These are phyloP conservation scores for Earliella scabrosa DNA, from an alignment of 1,284 basidiomycete genomes.

Conservation along the genomic window DNA sequence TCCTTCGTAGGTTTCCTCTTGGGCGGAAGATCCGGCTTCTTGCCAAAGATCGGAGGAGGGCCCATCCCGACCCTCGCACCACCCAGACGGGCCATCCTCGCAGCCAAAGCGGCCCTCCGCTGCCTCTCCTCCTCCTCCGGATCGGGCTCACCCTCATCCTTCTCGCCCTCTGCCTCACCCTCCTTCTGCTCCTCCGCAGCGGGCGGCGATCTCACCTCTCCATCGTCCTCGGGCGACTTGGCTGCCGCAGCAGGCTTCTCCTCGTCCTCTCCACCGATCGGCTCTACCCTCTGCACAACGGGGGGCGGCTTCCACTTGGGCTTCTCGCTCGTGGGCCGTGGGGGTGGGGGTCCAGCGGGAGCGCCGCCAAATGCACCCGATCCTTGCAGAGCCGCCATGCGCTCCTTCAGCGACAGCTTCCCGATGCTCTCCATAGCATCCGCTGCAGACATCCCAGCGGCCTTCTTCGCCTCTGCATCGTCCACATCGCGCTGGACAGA, in stretches of 20 bases:
- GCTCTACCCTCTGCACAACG: conserved; percentile 45
- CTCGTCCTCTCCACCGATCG: conserved; percentile 42
- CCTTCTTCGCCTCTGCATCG: conserved; percentile 30
- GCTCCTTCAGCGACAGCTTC: conserved; percentile 82
- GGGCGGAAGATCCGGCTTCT: conserved; percentile 47
- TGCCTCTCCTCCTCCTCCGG: conserved; percentile 81
- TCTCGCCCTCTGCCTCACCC: conserved; percentile 44
- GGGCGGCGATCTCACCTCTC: conserved; percentile 41
- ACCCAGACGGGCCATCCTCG: conserved; percentile 87
- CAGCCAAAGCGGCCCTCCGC: conserved; percentile 81
- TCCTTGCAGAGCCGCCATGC: conserved; percentile 90
- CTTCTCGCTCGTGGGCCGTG: conserved; percentile 68
- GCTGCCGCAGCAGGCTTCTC: conserved; percentile 25
- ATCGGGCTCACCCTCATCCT: conserved; percentile 48
- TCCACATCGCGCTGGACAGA: conserved; percentile 27
- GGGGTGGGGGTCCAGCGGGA: conserved; percentile 48
- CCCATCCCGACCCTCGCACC: conserved; percentile 85
- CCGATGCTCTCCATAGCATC: conserved; percentile 85
- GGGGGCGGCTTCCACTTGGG: conserved; percentile 85
- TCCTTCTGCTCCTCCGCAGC: conserved; percentile 41
- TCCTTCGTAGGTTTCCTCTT: conserved; percentile 43
- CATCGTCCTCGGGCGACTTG: conserved; percentile 40
- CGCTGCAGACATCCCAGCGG: conserved; percentile 70
- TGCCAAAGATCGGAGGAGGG: conserved; percentile 69
- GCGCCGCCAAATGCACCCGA: conserved; percentile 69